A percentile compares a stretch with the other conserved stretches of the same genome.
These are phyloP conservation scores for Beauveria caledonica DNA, from an alignment of 2,329 filamentous ascomycete genomes.

Conservation along the genomic window DNA sequence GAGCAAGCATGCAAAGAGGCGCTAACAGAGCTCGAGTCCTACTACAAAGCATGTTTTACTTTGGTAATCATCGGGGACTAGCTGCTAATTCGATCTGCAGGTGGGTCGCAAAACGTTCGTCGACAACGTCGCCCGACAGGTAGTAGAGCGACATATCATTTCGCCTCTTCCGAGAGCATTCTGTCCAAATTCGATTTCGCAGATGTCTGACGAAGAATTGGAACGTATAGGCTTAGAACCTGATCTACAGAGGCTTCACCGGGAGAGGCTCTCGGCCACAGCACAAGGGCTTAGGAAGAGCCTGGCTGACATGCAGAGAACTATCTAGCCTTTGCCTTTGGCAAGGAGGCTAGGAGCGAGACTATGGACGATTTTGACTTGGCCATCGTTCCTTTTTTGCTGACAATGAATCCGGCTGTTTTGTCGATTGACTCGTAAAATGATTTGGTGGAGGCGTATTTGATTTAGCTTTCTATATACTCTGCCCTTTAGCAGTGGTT, in stretches of 20 bases:
- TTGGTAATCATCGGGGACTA: neutral
- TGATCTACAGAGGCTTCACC: neutral
- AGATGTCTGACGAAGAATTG: neutral
- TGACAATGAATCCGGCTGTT: neutral
- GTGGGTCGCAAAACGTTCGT: neutral
- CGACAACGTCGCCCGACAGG: neutral
- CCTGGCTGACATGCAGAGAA: neutral
- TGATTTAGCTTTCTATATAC: neutral
- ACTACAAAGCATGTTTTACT: neutral
- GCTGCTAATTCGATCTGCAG: neutral
- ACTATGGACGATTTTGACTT: neutral
- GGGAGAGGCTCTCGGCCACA: neutral
- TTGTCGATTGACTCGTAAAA: neutral
- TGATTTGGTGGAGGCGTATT: neutral
- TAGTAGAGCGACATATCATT: neutral
- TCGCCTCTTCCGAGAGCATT: neutral
- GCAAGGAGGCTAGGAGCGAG: neutral
- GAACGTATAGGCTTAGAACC: neutral
- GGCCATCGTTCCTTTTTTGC: neutral
- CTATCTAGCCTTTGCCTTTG: neutral
- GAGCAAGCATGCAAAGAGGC: neutral
- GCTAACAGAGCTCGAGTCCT: neutral
- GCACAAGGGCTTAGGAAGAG: neutral
- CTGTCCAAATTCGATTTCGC: neutral
- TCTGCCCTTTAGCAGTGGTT: neutral